Evolutionary conservation across 2,329 filamentous ascomycete species (phyloP).

Genomic region (Colletotrichum phormii): DNA sequence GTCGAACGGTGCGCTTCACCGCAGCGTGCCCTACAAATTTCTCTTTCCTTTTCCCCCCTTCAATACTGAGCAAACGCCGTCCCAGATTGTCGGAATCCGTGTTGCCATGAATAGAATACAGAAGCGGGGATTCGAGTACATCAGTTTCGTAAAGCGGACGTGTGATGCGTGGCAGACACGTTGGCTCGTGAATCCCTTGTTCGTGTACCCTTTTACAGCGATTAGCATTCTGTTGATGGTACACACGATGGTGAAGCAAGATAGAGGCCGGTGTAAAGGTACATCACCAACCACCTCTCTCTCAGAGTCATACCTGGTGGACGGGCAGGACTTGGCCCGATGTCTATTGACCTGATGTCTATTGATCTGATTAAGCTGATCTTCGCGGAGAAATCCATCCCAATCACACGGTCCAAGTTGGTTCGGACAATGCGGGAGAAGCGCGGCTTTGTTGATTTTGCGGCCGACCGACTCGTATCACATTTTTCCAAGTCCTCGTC

Average conservation of each 20-base stretch:
- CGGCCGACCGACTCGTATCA: background rate
- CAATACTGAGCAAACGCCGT: slow-evolving; percentile 15
- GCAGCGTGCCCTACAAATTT: background rate
- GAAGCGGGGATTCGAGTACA: background rate
- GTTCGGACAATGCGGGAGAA: background rate
- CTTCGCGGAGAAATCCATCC: slow-evolving; percentile 3
- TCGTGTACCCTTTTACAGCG: background rate
- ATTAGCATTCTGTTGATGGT: background rate
- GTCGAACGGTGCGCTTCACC: background rate
- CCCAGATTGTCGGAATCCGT: slow-evolving; percentile 16
- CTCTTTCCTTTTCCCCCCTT: background rate
- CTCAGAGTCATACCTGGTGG: slow-evolving; percentile 3
- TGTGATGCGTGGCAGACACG: too few species aligned
- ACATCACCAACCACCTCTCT: background rate
- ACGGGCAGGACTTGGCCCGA: slow-evolving; percentile 9
- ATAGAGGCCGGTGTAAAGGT: background rate
- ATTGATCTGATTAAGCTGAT: slow-evolving; percentile 7
- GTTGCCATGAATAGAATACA: slow-evolving; percentile 8
- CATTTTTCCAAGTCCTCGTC: slow-evolving; percentile 7
- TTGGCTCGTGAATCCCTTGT: too few species aligned
- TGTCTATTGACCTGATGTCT: slow-evolving; percentile 6
- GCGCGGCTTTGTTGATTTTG: slow-evolving; percentile 16
- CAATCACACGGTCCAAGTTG: slow-evolving; percentile 3
- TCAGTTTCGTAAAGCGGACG: background rate
- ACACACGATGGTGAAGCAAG: background rate